Evolutionary conservation across 805 yeast species (phyloP).

Genomic region (Teunomyces barrocoloradensis): DNA sequence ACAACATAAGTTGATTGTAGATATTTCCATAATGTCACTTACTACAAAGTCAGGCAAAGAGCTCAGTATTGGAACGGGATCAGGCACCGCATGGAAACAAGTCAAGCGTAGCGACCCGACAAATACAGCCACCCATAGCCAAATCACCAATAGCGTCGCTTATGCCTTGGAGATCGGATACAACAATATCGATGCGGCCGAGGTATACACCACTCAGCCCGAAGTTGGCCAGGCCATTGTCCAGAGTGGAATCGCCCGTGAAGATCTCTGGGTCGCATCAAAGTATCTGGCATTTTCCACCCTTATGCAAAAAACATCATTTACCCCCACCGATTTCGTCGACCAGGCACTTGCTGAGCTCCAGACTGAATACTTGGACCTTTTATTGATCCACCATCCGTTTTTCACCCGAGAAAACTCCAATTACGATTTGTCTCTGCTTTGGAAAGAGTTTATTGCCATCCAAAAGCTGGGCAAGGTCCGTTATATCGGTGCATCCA

Average conservation of each 20-base stretch:
- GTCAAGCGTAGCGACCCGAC: constrained; percentile 26
- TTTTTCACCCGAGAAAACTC: constrained; percentile 34
- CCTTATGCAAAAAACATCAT: constrained; percentile 21
- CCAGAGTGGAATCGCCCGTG: constrained; percentile 14
- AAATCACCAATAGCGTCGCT: constrained; percentile 17
- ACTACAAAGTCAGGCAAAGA: constrained; percentile 36
- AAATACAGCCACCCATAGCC: constrained; percentile 9
- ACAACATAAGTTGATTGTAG: not conserved
- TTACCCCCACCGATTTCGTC: constrained; percentile 49
- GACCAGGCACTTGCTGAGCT: constrained; percentile 46
- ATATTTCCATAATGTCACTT: constrained; percentile 6
- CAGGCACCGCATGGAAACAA: constrained; percentile 55
- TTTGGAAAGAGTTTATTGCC: constrained; percentile 59
- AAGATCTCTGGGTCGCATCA: constrained; percentile 21
- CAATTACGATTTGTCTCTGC: constrained; percentile 47
- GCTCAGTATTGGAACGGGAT: constrained; percentile 46
- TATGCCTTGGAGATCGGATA: constrained; percentile 16
- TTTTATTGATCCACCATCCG: constrained; percentile 64
- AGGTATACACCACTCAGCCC: constrained; percentile 24
- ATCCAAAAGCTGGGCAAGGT: constrained; percentile 55
- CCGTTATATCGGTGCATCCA: constrained; percentile 68
- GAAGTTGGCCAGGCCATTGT: constrained; percentile 20
- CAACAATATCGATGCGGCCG: constrained; percentile 24
- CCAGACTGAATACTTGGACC: constrained; percentile 53
- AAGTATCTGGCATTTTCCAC: constrained; percentile 36